Evolutionary conservation across 176 grass and related monocot species (phyloP), one percentile per base, ranked within the genome.

Genomic region (Avena insularis): DNA sequence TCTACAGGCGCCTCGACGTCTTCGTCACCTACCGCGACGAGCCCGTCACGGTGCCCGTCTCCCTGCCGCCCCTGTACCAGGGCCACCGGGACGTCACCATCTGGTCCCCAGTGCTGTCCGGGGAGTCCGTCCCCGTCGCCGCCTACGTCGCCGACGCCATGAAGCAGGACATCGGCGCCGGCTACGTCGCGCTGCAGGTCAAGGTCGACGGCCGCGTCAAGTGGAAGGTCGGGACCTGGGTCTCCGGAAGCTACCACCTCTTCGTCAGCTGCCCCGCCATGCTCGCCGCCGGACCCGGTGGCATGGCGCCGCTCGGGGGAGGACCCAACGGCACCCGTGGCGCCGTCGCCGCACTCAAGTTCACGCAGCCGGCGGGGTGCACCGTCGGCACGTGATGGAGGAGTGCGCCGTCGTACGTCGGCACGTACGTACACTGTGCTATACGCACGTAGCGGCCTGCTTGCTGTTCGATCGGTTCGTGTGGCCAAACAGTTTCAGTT

Each of bases 211-310:
- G 93, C 23, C 74, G 71, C 64, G 89, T 97, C 83, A 94, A 89
- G 84, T 97, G 93, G 93, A 97, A 89, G 91, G 92, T 98, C 40
- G 93, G 93, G 2, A 90, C 77, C 80, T 96, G 93, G 93, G 80
- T 86, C 80, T 94, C 96, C 51, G 86, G 90, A 27, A 50, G 67
- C 0, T 98, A 96, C 92, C 87, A 94, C 79, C 60, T 98, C 86
- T 94, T 85, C 57, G 90, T 94, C 89, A 98, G 67, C 86, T 98
- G 96, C 86, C 96, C 96, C 10, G 89, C 92, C 45, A 81, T 88
- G 85, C 89, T 97, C 45, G 64, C 84, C 16, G 21, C 60, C 0
- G 75, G 25, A 8, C 16, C 48, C n/a, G 64, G 70, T 2, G 36
- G 19, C 51, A 46, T 81, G 33, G 33, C 33, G 79, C 60, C 60